Conservation (phyloP, 2,329 filamentous ascomycete genomes). For the Arthrobotrys sinensis region DNA sequence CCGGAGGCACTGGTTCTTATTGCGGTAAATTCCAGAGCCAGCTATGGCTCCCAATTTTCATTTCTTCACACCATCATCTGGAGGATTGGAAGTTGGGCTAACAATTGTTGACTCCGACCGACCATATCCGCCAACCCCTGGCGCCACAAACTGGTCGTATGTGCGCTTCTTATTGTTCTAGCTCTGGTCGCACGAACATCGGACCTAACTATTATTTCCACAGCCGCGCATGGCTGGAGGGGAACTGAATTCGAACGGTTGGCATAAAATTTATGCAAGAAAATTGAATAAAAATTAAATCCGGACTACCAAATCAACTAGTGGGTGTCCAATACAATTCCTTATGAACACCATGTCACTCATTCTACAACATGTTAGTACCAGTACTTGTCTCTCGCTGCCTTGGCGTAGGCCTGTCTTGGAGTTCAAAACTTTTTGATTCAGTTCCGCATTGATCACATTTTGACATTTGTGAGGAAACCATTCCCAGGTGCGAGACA, state of each 20-base stretch:
- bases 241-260: not conserved
- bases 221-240: constrained; percentile 37
- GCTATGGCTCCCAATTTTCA: not conserved
- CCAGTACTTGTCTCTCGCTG: constrained; percentile 29
- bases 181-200: constrained; percentile 39
- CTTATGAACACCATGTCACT: constrained; percentile 8
- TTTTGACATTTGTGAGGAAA: constrained; percentile 17
- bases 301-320: constrained; percentile 18
- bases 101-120: constrained; percentile 14
- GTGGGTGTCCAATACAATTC: constrained; percentile 4
- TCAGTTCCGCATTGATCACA: constrained; percentile 55
- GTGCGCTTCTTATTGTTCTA: constrained; percentile 45
- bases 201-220: constrained; percentile 22
- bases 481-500: constrained; percentile 2
- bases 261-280: constrained; percentile 7
- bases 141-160: constrained; percentile 37
- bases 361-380: constrained; percentile 9
- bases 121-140: constrained; percentile 43
- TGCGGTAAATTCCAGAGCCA: constrained; percentile 48
- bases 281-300: constrained; percentile 28
- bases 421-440: constrained; percentile 15
- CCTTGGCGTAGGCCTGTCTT: constrained; percentile 56
- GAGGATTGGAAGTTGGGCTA: not conserved
- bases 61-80: constrained; percentile 35
- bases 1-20: constrained; percentile 13